Evolutionary conservation across 345 rosid species (phyloP), one percentile per base, ranked within the genome.

Genomic region (Citropsis articulata): DNA sequence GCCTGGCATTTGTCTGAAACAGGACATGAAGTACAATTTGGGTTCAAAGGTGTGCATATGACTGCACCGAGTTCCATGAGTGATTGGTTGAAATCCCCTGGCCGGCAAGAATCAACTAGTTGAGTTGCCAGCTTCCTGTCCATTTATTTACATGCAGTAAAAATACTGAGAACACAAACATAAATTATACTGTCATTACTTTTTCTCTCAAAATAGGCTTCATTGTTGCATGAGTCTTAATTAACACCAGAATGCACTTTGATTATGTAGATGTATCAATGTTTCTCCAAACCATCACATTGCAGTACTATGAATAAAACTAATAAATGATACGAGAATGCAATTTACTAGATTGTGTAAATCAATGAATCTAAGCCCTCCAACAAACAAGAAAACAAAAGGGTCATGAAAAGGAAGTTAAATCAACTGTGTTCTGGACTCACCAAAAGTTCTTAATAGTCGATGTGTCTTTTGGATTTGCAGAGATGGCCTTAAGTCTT

Each of bases 41-140:
- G 98, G 77, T 86, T 93, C 68, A 84, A 73, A 25, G 91, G 93
- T 64, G 87, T 82, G 91, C 99, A 95, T 64, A 89, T 27, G n/a
- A 91, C 92, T 31, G 99, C 98, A 85, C 99, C 99, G 53, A 95
- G 96, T 84, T 95, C 97, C 97, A 95, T 95, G 63, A 93, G 84
- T 64, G 98, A 93, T 80, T 95, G 98, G 85, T 95, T 95, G 84
- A 93, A 93, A 87, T 95, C 98, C 78, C 99, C 98, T 30, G 99
- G 98, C 61, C 83, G 91, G 56, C 63, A 69, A 74, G 85, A 85
- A 89, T 95, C 98, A 65, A 95, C 99, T 40, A 95, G 87, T 87
- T 93, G 98, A 13, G 90, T 93, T 28, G 98, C 96, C 66, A 93
- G 85, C 76, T 86, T 93, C 99, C 98, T 95, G 84, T 74, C 80